Conservation (phyloP, 2,329 filamentous ascomycete species). For the Purpureocillium lavendulum region DNA sequence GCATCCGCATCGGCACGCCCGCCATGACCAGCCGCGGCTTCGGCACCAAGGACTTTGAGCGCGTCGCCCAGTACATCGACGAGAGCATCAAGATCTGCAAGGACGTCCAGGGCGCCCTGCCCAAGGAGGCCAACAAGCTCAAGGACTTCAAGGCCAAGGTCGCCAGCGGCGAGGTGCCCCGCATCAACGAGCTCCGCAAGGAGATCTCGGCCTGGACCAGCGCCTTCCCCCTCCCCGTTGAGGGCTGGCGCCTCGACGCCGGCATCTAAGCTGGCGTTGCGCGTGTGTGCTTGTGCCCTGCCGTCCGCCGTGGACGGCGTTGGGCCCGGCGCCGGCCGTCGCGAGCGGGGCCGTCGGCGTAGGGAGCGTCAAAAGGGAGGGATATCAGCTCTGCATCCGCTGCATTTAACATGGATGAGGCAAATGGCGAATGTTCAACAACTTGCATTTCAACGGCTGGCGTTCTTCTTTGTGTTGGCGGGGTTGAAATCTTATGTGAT, state of each 20-base stretch:
- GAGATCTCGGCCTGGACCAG: constrained; percentile 84
- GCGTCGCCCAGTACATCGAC: constrained; percentile 85
- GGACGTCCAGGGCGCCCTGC: constrained; percentile 73
- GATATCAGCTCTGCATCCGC: constrained; percentile 3
- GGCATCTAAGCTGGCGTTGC: constrained; percentile 38
- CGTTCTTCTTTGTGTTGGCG: constrained; percentile 8
- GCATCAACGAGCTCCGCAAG: constrained; percentile 79
- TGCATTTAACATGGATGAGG: constrained; percentile 15
- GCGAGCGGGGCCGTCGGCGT: not conserved
- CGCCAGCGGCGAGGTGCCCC: constrained; percentile 63
- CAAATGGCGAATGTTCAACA: constrained; percentile 17
- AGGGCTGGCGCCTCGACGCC: constrained; percentile 58
- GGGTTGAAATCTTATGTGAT: not conserved
- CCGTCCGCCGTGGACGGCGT: not conserved
- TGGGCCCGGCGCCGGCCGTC: not conserved
- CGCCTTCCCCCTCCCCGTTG: constrained; percentile 86
- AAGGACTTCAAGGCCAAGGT: constrained; percentile 99
- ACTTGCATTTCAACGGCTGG: constrained; percentile 14
- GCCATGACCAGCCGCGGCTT: constrained; percentile 97
- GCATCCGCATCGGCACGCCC: constrained; percentile 92
- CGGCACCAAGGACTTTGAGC: constrained; percentile 83
- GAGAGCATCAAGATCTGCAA: constrained; percentile 82
- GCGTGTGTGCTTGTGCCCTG: too few species aligned
- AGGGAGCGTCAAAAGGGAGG: constrained; percentile 1
- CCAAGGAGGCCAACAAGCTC: constrained; percentile 97